These are phyloP conservation scores for Evernia prunastri DNA, from an alignment of 495 filamentous ascomycete species.

Conservation along the genomic window DNA sequence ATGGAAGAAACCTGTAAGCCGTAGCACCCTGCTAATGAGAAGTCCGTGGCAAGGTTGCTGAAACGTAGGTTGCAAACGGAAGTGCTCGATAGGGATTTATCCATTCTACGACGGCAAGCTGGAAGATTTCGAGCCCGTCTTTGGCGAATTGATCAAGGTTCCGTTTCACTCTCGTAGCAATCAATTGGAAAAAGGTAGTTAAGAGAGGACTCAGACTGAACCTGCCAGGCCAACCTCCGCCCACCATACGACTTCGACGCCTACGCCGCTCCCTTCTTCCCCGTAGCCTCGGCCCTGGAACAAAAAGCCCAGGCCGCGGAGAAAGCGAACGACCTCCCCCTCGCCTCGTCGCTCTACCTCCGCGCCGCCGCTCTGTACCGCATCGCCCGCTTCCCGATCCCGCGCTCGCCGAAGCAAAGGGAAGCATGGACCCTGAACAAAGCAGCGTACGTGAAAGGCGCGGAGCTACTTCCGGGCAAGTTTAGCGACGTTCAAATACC, in stretches of 20 bases:
- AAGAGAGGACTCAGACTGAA: conserved; percentile 47
- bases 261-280: conserved; percentile 44
- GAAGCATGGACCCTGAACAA: conserved; percentile 64
- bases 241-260: conserved; percentile 25
- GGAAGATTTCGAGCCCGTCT: conserved; percentile 70
- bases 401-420: conserved; percentile 41
- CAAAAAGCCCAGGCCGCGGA: conserved; percentile 16
- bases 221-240: conserved; percentile 34
- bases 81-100: conserved; percentile 48
- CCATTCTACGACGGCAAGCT: conserved; percentile 69
- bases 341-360: conserved; percentile 58
- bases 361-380: conserved; percentile 66
- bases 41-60: not conserved
- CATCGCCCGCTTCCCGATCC: conserved; percentile 69
- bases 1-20: conserved; percentile 62
- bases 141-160: conserved; percentile 55
- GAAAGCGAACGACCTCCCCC: conserved; percentile 33
- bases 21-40: not conserved
- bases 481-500: conserved; percentile 56
- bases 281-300: not conserved
- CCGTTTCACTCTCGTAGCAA: conserved; percentile 27
- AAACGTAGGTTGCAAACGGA: not conserved
- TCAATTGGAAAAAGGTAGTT: conserved; percentile 37
- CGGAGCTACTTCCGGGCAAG: conserved; percentile 47
- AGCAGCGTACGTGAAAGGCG: conserved; percentile 53